Evolutionary conservation across 1,284 basidiomycete species (phyloP).

Genomic region (Moesziomyces sp.): DNA sequence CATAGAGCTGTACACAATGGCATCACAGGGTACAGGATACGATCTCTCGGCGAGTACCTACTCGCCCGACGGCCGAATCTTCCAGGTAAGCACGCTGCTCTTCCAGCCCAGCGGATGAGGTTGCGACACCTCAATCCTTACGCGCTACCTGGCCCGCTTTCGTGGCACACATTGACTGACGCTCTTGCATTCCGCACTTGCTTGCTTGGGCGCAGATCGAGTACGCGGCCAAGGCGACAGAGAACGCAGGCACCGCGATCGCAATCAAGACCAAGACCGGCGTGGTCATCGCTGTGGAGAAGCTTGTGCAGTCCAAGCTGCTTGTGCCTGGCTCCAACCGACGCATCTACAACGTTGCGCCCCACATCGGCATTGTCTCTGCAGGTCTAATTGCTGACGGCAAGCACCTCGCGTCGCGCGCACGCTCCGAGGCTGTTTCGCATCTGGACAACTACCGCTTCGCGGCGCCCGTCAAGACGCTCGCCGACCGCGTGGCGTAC

Average conservation of each 20-base stretch:
- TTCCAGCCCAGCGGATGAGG: too few relatives aligned
- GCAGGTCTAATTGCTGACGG: conserved; percentile 95
- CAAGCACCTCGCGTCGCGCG: conserved; percentile 85
- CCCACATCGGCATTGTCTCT: conserved; percentile 84
- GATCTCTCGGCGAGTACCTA: conserved; percentile 98
- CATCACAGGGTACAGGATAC: conserved; percentile 97
- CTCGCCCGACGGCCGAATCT: conserved; percentile 97
- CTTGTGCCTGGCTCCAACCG: conserved; percentile 92
- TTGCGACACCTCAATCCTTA: background rate
- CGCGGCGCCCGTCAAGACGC: conserved; percentile 81
- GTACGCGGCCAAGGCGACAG: conserved; percentile 97
- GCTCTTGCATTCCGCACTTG: background rate
- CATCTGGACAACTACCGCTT: conserved; percentile 81
- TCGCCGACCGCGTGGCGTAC: conserved; percentile 84
- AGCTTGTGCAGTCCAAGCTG: conserved; percentile 96
- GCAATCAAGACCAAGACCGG: conserved; percentile 93
- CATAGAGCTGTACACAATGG: conserved; percentile 73
- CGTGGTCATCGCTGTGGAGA: conserved; percentile 89
- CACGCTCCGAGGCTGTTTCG: conserved; percentile 83
- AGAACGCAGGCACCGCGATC: conserved; percentile 83
- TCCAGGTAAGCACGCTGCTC: conserved; percentile 72
- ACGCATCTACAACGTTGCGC: conserved; percentile 91
- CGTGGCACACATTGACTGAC: background rate
- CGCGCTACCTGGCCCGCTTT: too few relatives aligned
- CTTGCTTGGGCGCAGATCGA: conserved; percentile 75